Base-by-base conservation (phyloP, 345 rosid species). In the Firmiana major region DNA sequence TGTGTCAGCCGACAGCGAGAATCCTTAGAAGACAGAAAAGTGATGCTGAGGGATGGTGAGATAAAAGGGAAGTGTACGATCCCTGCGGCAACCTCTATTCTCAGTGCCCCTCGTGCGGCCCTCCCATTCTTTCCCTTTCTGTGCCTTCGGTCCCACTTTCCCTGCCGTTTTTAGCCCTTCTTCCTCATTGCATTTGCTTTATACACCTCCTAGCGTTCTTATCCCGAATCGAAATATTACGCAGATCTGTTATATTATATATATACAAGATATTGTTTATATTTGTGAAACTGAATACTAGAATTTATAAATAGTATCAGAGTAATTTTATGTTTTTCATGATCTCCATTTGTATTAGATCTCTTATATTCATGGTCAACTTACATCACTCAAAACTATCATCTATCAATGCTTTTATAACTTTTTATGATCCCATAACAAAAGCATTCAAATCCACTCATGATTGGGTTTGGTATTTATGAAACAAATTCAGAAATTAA, bases 1-100 rank as follows among this genome's bases (percentile, higher is more conserved):
- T 53, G 72, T 74, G 83, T 71, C 78, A 83, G 82, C 79, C 86
- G 89, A 86, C 86, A 83, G 84, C 79, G 67, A 80, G 89, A 84
- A 84, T 86, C 89, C 72, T 79, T 63, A 31, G 68, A 48, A 75
- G 54, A 48, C 26, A 75, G 58, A 58, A 58, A 5, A 24, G 73
- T 15, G 6, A 7, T 22, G 26, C 6, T 2, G 17, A 57, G 65
- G 0, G 38, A 68, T n/a, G n/a, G n/a, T n/a, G 59, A 63, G 42
- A 7, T 11, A 51, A 60, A 7, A n/a, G n/a, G n/a, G n/a, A n/a
- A n/a, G n/a, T 9, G 64, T 5, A 40, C 36, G 31, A 8, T 24
- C 48, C 74, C 19, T 34, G 60, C 78, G 16, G 75, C 49, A 31
- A 13, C n/a, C 60, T 64, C 65, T 22, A 45, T 40, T 46, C 74